Conservation (phyloP, 768 basidiomycete genomes). For the Leccinum disarticulatum region DNA sequence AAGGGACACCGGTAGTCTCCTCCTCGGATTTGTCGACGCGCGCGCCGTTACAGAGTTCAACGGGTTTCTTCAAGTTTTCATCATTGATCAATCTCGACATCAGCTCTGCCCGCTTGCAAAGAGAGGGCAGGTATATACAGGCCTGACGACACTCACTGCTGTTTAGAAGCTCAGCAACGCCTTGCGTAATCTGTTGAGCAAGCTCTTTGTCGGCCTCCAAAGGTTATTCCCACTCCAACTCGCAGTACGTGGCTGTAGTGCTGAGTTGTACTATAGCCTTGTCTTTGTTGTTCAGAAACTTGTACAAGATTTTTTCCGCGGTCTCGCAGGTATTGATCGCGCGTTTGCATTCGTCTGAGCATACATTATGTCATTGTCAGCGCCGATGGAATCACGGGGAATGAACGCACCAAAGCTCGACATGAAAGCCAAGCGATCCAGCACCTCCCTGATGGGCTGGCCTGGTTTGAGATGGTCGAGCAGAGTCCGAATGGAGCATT, state of each 20-base stretch:
- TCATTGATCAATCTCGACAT: constrained; percentile 15
- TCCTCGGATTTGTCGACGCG: constrained; percentile 15
- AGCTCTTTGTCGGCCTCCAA: constrained; percentile 5
- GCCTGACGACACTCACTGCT: constrained; percentile 16
- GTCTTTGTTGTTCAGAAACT: constrained; percentile 17
- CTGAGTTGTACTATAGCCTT: constrained; percentile 21
- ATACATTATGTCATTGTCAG: neutral
- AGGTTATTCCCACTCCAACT: constrained; percentile 25
- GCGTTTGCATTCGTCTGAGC: constrained; percentile 18
- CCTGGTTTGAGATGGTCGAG: constrained; percentile 20
- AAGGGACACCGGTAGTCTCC: constrained; percentile 17
- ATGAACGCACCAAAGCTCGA: constrained; percentile 26
- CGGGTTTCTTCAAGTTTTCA: constrained; percentile 17
- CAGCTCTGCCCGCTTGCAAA: constrained; percentile 23
- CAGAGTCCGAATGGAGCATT: constrained; percentile 14
- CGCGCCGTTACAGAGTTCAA: constrained; percentile 18
- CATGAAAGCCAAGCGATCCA: constrained; percentile 33
- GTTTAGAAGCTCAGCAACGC: constrained; percentile 19
- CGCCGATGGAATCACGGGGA: neutral
- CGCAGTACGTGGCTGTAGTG: constrained; percentile 26
- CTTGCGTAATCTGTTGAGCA: constrained; percentile 1
- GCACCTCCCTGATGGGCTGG: constrained; percentile 18
- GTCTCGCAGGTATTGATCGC: neutral
- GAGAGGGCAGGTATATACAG: constrained; percentile 30
- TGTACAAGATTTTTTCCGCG: constrained; percentile 10